Conservation (phyloP, 441 rosid species). For the Adansonia rubrostipa region DNA sequence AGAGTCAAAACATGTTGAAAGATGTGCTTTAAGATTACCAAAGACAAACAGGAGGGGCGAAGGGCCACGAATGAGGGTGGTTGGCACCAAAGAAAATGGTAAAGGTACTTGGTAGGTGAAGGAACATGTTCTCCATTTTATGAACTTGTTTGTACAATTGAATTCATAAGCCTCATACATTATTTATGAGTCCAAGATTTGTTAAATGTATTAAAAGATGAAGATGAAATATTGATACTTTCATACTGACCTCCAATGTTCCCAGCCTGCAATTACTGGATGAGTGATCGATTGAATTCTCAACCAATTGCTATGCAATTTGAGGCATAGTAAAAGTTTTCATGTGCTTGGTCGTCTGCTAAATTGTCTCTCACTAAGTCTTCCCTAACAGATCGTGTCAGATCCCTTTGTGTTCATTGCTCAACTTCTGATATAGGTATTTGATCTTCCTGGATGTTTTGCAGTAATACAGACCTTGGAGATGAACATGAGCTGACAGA, state of each 20-base stretch:
- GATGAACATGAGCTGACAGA: constrained; percentile 39
- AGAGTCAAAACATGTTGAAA: background rate
- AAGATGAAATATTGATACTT: background rate
- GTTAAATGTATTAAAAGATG: background rate
- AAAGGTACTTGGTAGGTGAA: background rate
- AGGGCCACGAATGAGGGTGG: background rate
- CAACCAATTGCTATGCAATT: constrained; percentile 23
- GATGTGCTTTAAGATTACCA: background rate
- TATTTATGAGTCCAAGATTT: constrained; percentile 6
- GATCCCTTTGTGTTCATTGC: constrained; percentile 32
- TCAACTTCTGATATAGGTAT: constrained; percentile 32
- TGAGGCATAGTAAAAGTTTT: constrained; percentile 15
- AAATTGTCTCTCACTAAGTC: constrained; percentile 21
- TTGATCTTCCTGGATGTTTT: constrained; percentile 29
- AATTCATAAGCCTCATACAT: background rate
- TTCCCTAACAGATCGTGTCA: constrained; percentile 28
- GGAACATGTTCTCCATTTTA: background rate
- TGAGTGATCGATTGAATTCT: constrained; percentile 26
- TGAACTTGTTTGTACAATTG: background rate
- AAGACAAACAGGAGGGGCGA: too few species aligned
- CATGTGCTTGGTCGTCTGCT: constrained; percentile 20
- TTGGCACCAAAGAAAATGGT: background rate
- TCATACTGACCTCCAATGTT: constrained; percentile 34
- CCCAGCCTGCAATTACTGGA: constrained; percentile 19
- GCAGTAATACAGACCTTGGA: constrained; percentile 53